Evolutionary conservation across 2,329 filamentous ascomycete species (phyloP).

Genomic region (Botrytis pseudocinerea): DNA sequence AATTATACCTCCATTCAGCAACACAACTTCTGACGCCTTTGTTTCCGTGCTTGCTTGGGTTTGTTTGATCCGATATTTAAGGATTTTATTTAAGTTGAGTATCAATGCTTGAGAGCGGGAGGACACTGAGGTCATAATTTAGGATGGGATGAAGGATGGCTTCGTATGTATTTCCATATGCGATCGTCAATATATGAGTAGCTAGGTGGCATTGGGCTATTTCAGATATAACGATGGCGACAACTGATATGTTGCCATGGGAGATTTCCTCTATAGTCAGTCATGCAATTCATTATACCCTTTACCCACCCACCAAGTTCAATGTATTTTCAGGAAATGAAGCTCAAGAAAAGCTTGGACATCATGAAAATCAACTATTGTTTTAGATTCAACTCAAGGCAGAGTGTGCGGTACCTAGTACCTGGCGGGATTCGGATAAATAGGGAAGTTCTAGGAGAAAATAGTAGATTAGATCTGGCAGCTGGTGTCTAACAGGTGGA

Average conservation of each 20-base stretch:
- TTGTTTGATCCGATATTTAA: constrained; percentile 22
- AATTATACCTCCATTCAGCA: constrained; percentile 2
- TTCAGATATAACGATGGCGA: neutral
- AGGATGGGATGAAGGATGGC: constrained; percentile 17
- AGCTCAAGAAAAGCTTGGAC: constrained; percentile 13
- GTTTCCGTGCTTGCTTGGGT: neutral
- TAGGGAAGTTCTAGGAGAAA: neutral
- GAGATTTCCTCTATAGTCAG: neutral
- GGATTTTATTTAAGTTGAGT: constrained; percentile 15
- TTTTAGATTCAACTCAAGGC: constrained; percentile 8
- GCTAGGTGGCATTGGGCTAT: neutral
- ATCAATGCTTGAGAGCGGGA: constrained; percentile 11
- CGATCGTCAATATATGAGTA: neutral
- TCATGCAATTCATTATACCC: neutral
- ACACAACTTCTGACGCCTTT: neutral
- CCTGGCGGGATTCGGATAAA: constrained; percentile 11
- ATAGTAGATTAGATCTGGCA: constrained; percentile 10
- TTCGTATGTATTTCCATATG: neutral
- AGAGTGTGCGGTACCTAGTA: neutral
- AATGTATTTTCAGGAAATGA: neutral
- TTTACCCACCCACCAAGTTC: neutral
- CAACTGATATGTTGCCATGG: neutral
- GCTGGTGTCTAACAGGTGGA: constrained; percentile 7
- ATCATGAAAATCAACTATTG: constrained; percentile 3
- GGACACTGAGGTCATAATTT: constrained; percentile 1